Conservation (phyloP, 495 filamentous ascomycete species). For the Xylaria venustula region DNA sequence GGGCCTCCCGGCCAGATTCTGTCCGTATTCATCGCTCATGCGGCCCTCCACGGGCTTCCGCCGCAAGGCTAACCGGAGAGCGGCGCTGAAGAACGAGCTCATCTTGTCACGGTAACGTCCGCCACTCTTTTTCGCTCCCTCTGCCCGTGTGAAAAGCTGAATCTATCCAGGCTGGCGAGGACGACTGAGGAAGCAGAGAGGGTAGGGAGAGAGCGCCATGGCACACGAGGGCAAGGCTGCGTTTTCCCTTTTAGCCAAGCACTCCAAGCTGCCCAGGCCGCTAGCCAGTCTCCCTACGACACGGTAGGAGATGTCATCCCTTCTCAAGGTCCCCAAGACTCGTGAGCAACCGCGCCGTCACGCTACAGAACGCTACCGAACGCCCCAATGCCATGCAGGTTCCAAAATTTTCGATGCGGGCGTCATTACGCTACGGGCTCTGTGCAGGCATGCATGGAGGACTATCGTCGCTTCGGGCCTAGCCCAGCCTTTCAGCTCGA, state of each 20-base stretch:
- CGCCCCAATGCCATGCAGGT: neutral
- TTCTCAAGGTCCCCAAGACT: no score
- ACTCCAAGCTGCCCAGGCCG: no score
- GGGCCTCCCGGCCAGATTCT: neutral
- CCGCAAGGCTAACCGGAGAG: slow-evolving; percentile 20
- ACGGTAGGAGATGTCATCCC: no score
- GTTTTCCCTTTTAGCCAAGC: neutral
- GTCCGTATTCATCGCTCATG: slow-evolving; percentile 21
- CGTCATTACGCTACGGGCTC: slow-evolving; percentile 6
- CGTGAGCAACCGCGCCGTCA: no score
- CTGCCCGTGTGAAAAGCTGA: neutral
- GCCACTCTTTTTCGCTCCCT: neutral
- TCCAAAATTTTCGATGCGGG: neutral
- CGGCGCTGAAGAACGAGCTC: slow-evolving; percentile 24
- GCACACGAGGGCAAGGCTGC: neutral
- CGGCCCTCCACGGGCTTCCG: slow-evolving; percentile 23
- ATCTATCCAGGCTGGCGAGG: neutral
- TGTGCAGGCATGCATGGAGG: no score
- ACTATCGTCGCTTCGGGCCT: neutral
- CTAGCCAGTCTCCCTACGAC: no score
- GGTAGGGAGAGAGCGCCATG: neutral
- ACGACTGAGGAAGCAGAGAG: neutral
- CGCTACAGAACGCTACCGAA: no score
- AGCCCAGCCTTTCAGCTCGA: slow-evolving; percentile 3
- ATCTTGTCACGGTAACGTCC: slow-evolving; percentile 6